phyloP scores from a whole-genome alignment of 495 filamentous ascomycete genomes.

The Penicillium argentinense region DNA sequence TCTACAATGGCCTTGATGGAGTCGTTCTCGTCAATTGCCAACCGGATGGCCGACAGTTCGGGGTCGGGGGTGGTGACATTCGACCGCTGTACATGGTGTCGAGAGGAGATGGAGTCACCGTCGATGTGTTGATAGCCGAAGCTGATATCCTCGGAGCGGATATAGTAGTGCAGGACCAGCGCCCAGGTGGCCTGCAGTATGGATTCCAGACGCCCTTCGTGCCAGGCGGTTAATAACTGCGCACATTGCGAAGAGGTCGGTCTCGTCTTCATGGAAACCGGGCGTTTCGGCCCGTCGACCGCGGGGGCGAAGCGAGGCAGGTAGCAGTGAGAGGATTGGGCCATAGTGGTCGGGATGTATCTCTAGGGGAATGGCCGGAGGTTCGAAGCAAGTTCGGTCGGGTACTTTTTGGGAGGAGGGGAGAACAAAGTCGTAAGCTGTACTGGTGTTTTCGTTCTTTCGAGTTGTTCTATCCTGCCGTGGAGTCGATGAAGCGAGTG shows the following conservation, averaged over 20 bases:
- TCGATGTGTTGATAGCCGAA: slow-evolving; percentile 53
- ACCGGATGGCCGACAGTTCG: slow-evolving; percentile 18
- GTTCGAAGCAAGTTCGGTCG: background rate
- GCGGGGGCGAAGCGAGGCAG: slow-evolving; percentile 37
- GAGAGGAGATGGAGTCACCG: slow-evolving; percentile 18
- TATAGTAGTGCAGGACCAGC: slow-evolving; percentile 53
- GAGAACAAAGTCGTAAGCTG: slow-evolving; percentile 3
- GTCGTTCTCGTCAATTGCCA: slow-evolving; percentile 35
- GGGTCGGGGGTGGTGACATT: slow-evolving; percentile 1
- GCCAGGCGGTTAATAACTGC: slow-evolving; percentile 39
- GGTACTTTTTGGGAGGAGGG: background rate
- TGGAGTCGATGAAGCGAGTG: background rate
- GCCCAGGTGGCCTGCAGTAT: slow-evolving; percentile 55
- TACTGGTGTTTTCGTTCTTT: too few species aligned
- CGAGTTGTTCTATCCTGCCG: background rate
- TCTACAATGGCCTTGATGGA: slow-evolving; percentile 32
- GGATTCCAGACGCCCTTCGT: slow-evolving; percentile 26
- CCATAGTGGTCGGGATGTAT: slow-evolving; percentile 23
- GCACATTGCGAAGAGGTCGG: slow-evolving; percentile 30
- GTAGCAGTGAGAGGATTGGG: slow-evolving; percentile 37
- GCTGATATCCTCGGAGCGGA: slow-evolving; percentile 52
- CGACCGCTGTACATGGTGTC: slow-evolving; percentile 21
- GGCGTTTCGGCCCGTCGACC: slow-evolving; percentile 32
- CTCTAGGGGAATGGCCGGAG: slow-evolving; percentile 7
- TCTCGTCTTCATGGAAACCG: slow-evolving; percentile 37